Base-by-base conservation (phyloP, 2,329 filamentous ascomycete genomes). In the Epicoccum nigrum region DNA sequence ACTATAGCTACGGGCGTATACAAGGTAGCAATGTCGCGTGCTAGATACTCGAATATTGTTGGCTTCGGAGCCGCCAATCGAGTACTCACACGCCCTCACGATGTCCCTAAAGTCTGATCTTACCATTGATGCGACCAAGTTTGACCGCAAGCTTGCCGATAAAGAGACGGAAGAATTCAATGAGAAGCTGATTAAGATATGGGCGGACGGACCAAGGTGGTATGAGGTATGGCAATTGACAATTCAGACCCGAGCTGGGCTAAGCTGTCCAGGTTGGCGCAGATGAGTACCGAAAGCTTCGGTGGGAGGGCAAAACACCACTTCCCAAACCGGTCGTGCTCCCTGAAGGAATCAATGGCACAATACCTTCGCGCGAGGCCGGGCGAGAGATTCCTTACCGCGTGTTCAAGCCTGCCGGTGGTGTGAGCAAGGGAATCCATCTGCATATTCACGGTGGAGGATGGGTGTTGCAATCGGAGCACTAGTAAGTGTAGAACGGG, bases 391-490 rank as follows among this genome's bases (percentile, higher is more conserved):
- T 86, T 12, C 77, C 81, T 1, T 81, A 78, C 47, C 77, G 82
- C 23, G 72, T 81, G 3, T 79, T 83, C 53, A 74, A 74, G 40
- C 81, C 82, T 1, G 73, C 75, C n/a, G 71, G 76, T 19, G 78
- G 74, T 4, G 68, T 70, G 21, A 62, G 65, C 17, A 76, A 73
- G 45, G 80, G 79, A 1, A 70, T 83, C 2, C 77, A 82, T 58
- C 66, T 83, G 55, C 81, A 85, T 63, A 79, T 85, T 37, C 83
- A 86, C 61, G 83, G 81, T 30, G 76, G 77, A 13, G 77, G 77
- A 32, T 79, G 75, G 74, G 76, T 78, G 8, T 60, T 79, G 44
- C 73, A 76, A 51, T 67, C 64, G 28, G 73, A 77, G 48, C 54
- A 59, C 37, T 71, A 73, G 74, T 72, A 69, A 47, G 72, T 62